These are phyloP conservation scores for Apiospora hydei DNA, from an alignment of 2,329 filamentous ascomycete genomes.

Conservation along the genomic window DNA sequence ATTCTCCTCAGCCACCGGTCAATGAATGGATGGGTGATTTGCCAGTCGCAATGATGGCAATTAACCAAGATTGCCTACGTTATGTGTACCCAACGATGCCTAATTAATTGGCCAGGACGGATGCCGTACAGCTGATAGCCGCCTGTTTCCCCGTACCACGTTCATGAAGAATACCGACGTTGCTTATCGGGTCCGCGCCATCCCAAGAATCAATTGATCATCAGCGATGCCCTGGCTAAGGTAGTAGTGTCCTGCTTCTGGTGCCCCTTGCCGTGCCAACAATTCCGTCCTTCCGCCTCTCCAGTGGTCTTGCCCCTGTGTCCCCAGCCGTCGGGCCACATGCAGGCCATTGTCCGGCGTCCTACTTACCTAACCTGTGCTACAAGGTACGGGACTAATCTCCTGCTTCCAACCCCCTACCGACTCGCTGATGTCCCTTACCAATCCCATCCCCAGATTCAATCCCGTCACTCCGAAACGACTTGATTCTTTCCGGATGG, in stretches of 20 bases:
- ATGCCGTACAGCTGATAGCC: neutral
- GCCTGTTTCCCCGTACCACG: neutral
- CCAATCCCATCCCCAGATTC: constrained; percentile 10
- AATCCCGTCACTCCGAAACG: constrained; percentile 14
- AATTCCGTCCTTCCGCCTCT: constrained; percentile 7
- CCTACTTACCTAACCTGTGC: neutral
- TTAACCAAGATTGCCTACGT: neutral
- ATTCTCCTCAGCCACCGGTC: too few relatives aligned
- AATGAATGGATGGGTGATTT: too few relatives aligned
- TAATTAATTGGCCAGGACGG: neutral
- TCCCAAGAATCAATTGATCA: neutral
- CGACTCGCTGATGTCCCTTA: neutral
- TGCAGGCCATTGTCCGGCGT: neutral
- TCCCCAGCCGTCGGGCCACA: constrained; percentile 1
- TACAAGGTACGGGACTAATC: neutral
- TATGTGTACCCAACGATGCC: neutral
- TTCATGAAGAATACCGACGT: neutral
- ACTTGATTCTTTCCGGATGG: constrained; percentile 7
- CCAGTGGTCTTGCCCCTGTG: neutral
- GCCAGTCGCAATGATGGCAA: neutral
- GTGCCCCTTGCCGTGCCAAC: constrained; percentile 9
- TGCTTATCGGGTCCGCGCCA: neutral
- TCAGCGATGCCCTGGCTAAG: neutral
- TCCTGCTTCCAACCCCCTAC: constrained; percentile 16
- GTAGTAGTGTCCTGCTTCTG: neutral